Evolutionary conservation across 441 rosid species (phyloP), one percentile per base, ranked within the genome.

Genomic region (Arabidopsis hybrid): DNA sequence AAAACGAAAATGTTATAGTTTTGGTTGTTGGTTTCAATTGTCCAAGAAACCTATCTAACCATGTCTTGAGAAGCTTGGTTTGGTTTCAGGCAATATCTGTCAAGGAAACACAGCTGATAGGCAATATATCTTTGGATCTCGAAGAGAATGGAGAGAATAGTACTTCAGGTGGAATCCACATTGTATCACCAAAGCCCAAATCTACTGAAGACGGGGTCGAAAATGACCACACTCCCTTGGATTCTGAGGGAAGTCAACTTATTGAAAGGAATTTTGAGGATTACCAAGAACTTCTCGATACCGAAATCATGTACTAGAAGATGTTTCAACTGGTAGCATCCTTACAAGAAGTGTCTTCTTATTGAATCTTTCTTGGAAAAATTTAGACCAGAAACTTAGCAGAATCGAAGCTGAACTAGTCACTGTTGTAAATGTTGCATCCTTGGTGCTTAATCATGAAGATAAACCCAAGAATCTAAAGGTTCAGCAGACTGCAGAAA

Each of bases 91-190:
- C 91, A 60, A 87, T 91, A 77, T 86, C 95, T 55, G 36, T 80
- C 14, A 93, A 87, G 80, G 97, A 91, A 84, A 80, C 84, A 73
- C 94, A 86, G 78, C 72, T 93, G 56, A 88, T 93, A 29, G 91
- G 88, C 42, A 87, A 79, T 67, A 81, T 88, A 76, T 84, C 85
- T 73, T 80, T 70, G 61, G 94, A 91, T 80, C 86, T 83, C 59
- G 79, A 86, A 77, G 76, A 81, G 52, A 81, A 78, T 58, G 69
- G 55, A 42, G 82, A 86, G 16, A 76, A 74, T 77, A 26, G 29
- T 26, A 68, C 49, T 71, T 74, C 88, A n/a, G 65, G 60, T 73
- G 82, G 82, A 59, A 79, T 93, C 82, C 89, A 80, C 45, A 87
- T 89, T 60, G 71, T 91, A 83, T 84, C 89, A 51, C 94, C 96